phyloP scores from a whole-genome alignment of 208 protist genomes.

The Novymonas esmeraldas region DNA sequence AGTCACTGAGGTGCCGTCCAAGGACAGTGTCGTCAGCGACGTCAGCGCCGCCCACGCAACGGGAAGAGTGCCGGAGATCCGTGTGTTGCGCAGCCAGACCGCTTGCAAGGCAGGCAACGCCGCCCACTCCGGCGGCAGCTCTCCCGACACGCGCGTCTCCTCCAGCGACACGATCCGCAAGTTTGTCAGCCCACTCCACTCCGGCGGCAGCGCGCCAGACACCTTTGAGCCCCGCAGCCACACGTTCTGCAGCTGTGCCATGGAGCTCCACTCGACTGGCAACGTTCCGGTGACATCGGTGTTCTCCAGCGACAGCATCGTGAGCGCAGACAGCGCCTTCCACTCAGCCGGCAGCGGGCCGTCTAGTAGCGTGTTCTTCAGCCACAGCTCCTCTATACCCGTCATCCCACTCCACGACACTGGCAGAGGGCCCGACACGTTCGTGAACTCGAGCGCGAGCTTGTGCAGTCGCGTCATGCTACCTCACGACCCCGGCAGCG shows the following conservation, averaged over 20 bases:
- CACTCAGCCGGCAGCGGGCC: no score
- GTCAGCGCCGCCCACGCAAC: slow-evolving; percentile 5
- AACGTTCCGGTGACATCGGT: slow-evolving; percentile 5
- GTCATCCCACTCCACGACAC: no score
- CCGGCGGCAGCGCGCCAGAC: not conserved
- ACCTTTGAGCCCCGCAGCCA: not conserved
- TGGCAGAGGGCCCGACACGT: no score
- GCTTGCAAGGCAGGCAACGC: not conserved
- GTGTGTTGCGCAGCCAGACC: not conserved
- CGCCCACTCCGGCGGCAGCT: not conserved
- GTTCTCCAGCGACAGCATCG: no score
- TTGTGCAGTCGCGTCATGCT: no score
- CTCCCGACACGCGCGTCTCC: not conserved
- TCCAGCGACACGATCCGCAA: not conserved
- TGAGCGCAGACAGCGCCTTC: no score
- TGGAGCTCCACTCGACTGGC: not conserved
- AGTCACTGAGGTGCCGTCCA: not conserved
- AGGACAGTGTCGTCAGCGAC: not conserved
- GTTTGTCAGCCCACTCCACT: slow-evolving; percentile 2
- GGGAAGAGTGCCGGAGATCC: slow-evolving; percentile 6
- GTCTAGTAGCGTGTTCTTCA: no score
- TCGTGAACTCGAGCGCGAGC: no score
- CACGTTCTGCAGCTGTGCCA: not conserved
- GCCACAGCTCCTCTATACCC: no score
- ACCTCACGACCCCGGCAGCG: slow-evolving; percentile 5